Base-by-base conservation (phyloP, 2,329 filamentous ascomycete species). In the Neonectria hederae region DNA sequence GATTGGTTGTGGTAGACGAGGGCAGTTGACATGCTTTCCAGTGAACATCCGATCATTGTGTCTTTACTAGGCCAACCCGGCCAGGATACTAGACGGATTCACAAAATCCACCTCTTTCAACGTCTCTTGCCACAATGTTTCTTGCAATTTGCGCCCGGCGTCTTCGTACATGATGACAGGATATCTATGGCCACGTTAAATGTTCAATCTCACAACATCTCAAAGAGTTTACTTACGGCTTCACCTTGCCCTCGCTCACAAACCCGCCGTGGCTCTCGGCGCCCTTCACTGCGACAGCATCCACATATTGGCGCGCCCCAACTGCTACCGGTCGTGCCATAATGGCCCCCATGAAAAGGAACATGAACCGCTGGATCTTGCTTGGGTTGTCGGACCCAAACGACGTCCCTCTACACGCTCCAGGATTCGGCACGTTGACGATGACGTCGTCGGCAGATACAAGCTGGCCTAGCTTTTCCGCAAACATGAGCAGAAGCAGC, bases 341-440 rank as follows among this genome's bases (percentile, higher is more conserved):
- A 0, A 73, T 19, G 0, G 10, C 26, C 3, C 48, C 58, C 11
- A 63, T 21, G 7, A 71, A 26, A 1, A 35, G 8, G 49, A 67
- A 66, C 7, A 72, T 42, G 5, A 74, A 22, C 5, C 51, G 45
- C 6, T 60, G 62, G 0, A 74, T 11, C 2, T 69, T 28, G 2
- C 72, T 68, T 1, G 65, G 49, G 0, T 71, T 66, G 0, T 82
- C 77, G 3, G 80, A 74, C 19, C 69, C 67, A 6, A 87, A 75
- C 0, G 75, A 71, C 0, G 85, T 86, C 4, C 81, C 83, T 17
- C 74, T 78, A 19, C 79, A 76, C 14, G 77, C 79, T 0, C 81
- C 84, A 0, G 84, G 84, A 17, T 83, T 83, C 4, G 80, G 80
- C 0, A 83, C 67, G 55, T 86, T 86, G 53, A 86, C 71, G 9